Conservation (phyloP, 257 asterid species). For the Solanum arcanum region DNA sequence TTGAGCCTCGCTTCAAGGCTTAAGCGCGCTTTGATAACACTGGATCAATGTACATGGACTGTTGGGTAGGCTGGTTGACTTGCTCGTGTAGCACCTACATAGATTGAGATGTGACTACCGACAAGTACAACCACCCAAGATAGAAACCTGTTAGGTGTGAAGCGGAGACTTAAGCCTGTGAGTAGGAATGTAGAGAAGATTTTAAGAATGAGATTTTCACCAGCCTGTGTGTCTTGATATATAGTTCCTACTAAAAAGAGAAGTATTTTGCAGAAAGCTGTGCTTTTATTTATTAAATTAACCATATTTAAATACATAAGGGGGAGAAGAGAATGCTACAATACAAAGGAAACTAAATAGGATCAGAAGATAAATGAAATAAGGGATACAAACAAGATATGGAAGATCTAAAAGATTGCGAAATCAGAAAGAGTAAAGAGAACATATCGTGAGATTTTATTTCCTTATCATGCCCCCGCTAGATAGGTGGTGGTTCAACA, state of each 20-base stretch:
- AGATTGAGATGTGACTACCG: neutral
- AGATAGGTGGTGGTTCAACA: neutral
- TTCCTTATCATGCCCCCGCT: neutral
- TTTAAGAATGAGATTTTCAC: neutral
- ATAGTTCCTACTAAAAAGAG: neutral
- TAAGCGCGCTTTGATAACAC: too few relatives aligned
- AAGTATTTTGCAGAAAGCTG: too few relatives aligned
- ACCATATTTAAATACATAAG: too few relatives aligned
- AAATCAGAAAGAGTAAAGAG: neutral
- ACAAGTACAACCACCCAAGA: neutral
- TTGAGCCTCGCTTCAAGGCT: too few relatives aligned
- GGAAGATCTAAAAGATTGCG: neutral
- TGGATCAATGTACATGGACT: neutral
- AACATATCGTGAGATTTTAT: neutral
- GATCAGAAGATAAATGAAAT: neutral
- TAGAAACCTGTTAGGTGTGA: neutral
- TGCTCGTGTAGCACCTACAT: neutral
- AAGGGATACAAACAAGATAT: neutral
- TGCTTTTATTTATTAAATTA: too few relatives aligned
- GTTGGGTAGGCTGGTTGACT: neutral
- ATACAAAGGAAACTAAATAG: neutral
- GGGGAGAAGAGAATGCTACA: too few relatives aligned
- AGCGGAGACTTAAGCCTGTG: neutral
- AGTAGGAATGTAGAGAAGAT: neutral
- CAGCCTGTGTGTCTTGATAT: neutral